These are phyloP conservation scores for Rhodamnia rubescens DNA, from an alignment of 345 rosid species.

Conservation along the genomic window DNA sequence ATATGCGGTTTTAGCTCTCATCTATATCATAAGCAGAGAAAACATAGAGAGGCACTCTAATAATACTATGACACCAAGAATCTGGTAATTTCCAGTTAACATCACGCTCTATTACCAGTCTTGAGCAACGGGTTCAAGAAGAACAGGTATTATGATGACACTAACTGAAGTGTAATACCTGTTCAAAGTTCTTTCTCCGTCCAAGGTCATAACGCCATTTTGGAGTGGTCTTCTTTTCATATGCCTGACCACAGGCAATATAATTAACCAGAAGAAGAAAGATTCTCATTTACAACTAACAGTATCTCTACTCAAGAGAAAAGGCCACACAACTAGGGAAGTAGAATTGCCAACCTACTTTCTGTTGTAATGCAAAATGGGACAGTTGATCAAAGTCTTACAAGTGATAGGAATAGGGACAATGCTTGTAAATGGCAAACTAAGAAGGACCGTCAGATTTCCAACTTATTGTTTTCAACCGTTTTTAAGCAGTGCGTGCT, in stretches of 20 bases:
- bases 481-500: background rate
- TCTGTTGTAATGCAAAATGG: background rate
- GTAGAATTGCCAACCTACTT: background rate
- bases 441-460: background rate
- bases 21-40: background rate
- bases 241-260: slow-evolving; percentile 48
- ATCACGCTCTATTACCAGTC: background rate
- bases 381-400: background rate
- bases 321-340: background rate
- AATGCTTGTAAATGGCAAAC: background rate
- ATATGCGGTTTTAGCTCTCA: background rate
- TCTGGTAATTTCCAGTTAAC: background rate
- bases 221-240: slow-evolving; percentile 84
- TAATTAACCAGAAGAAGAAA: background rate
- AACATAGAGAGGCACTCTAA: background rate
- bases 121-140: background rate
- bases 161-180: slow-evolving; percentile 5
- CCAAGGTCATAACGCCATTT: slow-evolving; percentile 98
- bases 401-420: background rate
- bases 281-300: background rate
- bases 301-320: background rate
- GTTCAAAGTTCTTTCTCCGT: slow-evolving; percentile 78
- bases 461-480: background rate
- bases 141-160: background rate
- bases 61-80: background rate